Evolutionary conservation across 2,329 filamentous ascomycete species (phyloP).

Genomic region (Ceratocystiopsis minuta): DNA sequence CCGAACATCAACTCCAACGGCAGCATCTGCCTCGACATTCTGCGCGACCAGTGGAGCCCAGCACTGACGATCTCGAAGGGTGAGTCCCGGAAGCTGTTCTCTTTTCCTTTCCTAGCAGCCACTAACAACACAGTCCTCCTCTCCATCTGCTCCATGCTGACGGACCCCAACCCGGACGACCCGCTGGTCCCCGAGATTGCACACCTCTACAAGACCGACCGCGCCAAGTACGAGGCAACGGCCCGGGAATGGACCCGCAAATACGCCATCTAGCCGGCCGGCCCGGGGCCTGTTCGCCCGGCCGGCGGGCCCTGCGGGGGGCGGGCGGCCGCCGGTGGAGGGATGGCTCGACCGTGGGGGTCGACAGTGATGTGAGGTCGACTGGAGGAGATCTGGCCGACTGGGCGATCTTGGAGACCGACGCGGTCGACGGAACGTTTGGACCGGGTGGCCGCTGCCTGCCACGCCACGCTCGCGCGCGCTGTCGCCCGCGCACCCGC

Average conservation of each 20-base stretch:
- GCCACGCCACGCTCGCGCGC: too few species aligned
- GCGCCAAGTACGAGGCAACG: slow-evolving; percentile 85
- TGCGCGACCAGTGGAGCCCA: slow-evolving; percentile 98
- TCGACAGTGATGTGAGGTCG: too few species aligned
- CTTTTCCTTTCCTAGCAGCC: background rate
- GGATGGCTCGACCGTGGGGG: too few species aligned
- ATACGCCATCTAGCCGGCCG: slow-evolving; percentile 62
- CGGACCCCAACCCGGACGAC: slow-evolving; percentile 97
- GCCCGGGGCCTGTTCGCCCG: too few species aligned
- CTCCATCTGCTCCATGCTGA: slow-evolving; percentile 99
- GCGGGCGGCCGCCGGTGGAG: too few species aligned
- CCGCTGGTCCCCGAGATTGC: slow-evolving; percentile 97
- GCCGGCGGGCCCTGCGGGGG: too few species aligned
- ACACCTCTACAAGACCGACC: slow-evolving; percentile 99
- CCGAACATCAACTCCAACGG: slow-evolving; percentile 99
- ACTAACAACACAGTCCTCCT: slow-evolving; percentile 50
- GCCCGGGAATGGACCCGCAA: slow-evolving; percentile 98
- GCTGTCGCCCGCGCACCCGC: too few species aligned
- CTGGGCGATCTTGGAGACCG: too few species aligned
- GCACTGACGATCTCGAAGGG: slow-evolving; percentile 98
- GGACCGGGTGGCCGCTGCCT: too few species aligned
- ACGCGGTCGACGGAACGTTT: too few species aligned
- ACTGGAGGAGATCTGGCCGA: too few species aligned
- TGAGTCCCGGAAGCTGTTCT: slow-evolving; percentile 28
- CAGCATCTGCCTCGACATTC: slow-evolving; percentile 95